Conservation (phyloP, 192 early-diverging fungal genomes). For the Linnemannia exigua region DNA sequence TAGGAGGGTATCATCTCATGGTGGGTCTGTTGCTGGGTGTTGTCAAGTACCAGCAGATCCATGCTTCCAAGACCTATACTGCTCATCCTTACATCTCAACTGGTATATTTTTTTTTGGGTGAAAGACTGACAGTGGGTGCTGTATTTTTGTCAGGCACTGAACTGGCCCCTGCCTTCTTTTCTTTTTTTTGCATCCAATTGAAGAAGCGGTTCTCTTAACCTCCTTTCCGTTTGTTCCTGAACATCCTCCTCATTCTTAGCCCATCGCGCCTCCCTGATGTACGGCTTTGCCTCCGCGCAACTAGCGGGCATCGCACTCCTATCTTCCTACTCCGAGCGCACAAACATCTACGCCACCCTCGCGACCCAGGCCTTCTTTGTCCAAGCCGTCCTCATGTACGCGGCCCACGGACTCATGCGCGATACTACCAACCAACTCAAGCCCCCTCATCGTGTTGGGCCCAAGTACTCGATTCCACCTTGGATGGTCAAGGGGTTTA, state of each 20-base stretch:
- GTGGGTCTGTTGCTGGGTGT: constrained; percentile 38
- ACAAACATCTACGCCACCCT: constrained; percentile 19
- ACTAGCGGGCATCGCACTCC: constrained; percentile 19
- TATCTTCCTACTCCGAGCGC: constrained; percentile 26
- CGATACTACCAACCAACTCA: constrained; percentile 49
- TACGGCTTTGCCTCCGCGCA: constrained; percentile 48
- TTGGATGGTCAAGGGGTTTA: constrained; percentile 26
- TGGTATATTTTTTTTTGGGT: neutral
- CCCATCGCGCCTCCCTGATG: constrained; percentile 53
- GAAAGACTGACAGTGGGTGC: neutral
- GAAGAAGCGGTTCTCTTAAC: neutral
- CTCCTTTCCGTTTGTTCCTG: neutral
- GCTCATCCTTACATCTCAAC: constrained; percentile 51
- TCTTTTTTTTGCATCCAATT: too few species aligned
- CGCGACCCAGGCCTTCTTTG: constrained; percentile 36
- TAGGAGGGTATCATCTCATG: constrained; percentile 45
- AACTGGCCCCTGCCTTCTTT: neutral
- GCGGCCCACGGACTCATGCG: constrained; percentile 36
- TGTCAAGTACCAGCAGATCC: constrained; percentile 47
- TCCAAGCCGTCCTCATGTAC: constrained; percentile 27
- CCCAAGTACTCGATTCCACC: constrained; percentile 10
- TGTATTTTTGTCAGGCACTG: neutral
- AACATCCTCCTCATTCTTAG: neutral
- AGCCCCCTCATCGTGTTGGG: constrained; percentile 32
- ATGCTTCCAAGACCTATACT: constrained; percentile 32